Conservation (phyloP, 768 basidiomycete species). For the Suillus sp. region DNA sequence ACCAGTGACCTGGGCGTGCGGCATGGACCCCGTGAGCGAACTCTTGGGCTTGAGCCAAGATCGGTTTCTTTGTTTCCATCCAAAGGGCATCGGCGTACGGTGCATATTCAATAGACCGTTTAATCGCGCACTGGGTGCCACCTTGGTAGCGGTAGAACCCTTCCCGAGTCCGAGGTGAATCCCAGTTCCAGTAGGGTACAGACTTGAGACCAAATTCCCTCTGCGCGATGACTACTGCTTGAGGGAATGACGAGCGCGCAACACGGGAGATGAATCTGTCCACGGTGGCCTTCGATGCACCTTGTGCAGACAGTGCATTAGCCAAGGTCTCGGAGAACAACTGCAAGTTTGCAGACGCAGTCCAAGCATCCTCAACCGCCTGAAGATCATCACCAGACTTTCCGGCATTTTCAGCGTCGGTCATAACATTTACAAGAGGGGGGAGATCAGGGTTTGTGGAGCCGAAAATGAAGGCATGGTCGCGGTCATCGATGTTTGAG, state of each 20-base stretch:
- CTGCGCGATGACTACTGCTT: conserved; percentile 75
- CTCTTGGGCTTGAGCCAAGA: conserved; percentile 87
- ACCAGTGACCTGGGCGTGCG: conserved; percentile 86
- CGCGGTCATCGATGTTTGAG: conserved; percentile 95
- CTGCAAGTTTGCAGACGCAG: conserved; percentile 70
- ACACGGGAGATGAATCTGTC: conserved; percentile 65
- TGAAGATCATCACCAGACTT: conserved; percentile 81
- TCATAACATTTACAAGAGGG: conserved; percentile 80
- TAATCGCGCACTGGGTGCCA: conserved; percentile 91
- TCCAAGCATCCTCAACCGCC: conserved; percentile 88
- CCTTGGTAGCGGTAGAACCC: conserved; percentile 98
- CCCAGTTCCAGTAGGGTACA: conserved; percentile 94
- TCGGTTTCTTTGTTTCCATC: conserved; percentile 98
- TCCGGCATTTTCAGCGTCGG: conserved; percentile 79
- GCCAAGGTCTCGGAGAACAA: conserved; percentile 77
- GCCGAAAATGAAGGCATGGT: conserved; percentile 96
- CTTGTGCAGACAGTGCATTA: conserved; percentile 63
- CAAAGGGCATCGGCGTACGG: conserved; percentile 91
- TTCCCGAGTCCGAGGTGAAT: conserved; percentile 90
- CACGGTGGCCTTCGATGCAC: conserved; percentile 48
- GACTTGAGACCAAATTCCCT: conserved; percentile 72
- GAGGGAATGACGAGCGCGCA: conserved; percentile 66
- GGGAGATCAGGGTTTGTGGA: conserved; percentile 72
- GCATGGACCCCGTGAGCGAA: conserved; percentile 88
- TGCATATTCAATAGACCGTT: conserved; percentile 89